A percentile compares a stretch with the other conserved stretches of the same genome.
These are phyloP conservation scores for Candida neerlandica DNA, from an alignment of 1,139 yeast species.

Conservation along the genomic window DNA sequence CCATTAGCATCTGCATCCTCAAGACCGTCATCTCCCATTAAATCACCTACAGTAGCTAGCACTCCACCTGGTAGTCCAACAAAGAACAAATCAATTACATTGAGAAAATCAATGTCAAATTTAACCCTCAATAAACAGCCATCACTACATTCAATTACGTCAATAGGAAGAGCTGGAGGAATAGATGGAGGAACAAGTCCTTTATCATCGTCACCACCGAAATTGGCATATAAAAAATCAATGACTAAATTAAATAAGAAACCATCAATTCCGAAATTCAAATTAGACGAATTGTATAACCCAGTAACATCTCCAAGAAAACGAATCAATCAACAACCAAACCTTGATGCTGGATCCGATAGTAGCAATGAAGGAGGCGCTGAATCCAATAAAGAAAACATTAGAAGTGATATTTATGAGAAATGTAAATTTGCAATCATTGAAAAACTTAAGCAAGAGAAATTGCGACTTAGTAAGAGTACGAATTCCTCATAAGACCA, in stretches of 20 bases:
- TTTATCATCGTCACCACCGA: constrained; percentile 14
- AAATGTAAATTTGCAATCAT: constrained; percentile 31
- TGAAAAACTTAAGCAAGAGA: constrained; percentile 26
- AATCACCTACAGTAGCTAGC: too few species aligned
- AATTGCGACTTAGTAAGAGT: constrained; percentile 6
- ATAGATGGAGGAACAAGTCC: neutral
- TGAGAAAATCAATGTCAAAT: constrained; percentile 4
- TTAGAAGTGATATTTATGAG: constrained; percentile 24
- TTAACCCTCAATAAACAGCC: neutral
- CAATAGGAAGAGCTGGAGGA: too few species aligned
- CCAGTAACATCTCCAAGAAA: constrained; percentile 26
- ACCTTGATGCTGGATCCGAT: neutral
- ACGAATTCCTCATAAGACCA: too few species aligned
- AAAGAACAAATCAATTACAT: constrained; percentile 7
- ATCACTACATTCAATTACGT: neutral
- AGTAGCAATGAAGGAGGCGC: neutral
- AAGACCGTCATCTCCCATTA: constrained; percentile 6
- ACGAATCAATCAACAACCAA: neutral
- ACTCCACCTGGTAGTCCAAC: constrained; percentile 7
- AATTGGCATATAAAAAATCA: constrained; percentile 23
- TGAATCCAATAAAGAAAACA: constrained; percentile 8
- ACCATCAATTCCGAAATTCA: constrained; percentile 28
- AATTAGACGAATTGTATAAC: constrained; percentile 28
- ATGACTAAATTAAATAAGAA: constrained; percentile 19
- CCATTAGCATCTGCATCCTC: constrained; percentile 11